Conservation (phyloP, 164 flowering plant genomes). For the Umbellularia californica region DNA sequence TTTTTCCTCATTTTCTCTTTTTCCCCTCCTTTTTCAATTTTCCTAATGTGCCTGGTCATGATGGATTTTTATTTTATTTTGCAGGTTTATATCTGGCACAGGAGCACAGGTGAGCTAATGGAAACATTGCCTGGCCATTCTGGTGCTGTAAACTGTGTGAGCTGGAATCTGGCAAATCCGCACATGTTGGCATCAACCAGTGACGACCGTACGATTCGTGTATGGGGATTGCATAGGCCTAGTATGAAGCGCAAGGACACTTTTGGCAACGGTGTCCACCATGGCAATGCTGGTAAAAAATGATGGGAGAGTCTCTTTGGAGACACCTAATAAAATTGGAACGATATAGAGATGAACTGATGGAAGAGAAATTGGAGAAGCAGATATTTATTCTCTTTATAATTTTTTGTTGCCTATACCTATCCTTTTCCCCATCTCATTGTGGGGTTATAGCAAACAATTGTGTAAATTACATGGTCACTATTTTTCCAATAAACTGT, state of each 20-base stretch:
- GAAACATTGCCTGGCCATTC: slow-evolving; percentile 21
- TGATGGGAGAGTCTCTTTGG: not conserved
- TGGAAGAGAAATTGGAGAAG: not conserved
- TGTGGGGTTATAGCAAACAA: slow-evolving; percentile 13
- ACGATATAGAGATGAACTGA: not conserved
- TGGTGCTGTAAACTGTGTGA: slow-evolving; percentile 21
- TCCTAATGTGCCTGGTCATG: not conserved
- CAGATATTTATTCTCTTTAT: not conserved
- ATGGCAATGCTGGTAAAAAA: slow-evolving; percentile 14
- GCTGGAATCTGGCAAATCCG: slow-evolving; percentile 20
- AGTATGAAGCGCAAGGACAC: slow-evolving; percentile 10
- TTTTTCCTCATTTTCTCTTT: not conserved
- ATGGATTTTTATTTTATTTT: not conserved
- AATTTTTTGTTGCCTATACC: not conserved
- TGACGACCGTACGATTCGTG: slow-evolving; percentile 17
- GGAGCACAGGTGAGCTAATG: slow-evolving; percentile 15
- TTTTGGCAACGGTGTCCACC: slow-evolving; percentile 11
- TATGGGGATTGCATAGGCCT: slow-evolving; percentile 14
- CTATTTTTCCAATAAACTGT: slow-evolving; percentile 17
- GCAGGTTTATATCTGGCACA: slow-evolving; percentile 23
- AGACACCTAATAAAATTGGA: not conserved
- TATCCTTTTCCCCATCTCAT: slow-evolving; percentile 7
- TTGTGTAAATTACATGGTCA: slow-evolving; percentile 12
- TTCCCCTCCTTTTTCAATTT: not conserved
- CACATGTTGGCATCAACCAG: slow-evolving; percentile 24